Base-by-base conservation (phyloP, 1,284 basidiomycete genomes). In the Rhodotorula sp. region DNA sequence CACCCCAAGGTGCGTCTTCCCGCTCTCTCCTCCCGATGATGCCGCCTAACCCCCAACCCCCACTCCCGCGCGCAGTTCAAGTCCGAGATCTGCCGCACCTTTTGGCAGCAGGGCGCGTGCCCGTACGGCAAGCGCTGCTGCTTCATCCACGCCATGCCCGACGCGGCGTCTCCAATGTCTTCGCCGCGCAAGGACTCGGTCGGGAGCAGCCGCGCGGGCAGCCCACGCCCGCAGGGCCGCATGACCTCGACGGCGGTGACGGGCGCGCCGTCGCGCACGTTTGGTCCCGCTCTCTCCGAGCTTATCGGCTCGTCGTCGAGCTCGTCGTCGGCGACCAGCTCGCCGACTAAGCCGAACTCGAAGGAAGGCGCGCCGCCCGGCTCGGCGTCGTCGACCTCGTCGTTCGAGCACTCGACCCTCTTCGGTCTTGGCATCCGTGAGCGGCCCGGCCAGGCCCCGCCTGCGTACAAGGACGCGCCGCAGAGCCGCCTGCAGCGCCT, bases 81-180 rank as follows among this genome's bases (percentile, higher is more conserved):
- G 83, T 94, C 92, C 19, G 91, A 94, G 82, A 91, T 93, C 71
- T 94, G 92, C 81, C 88, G 91, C 82, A 91, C 92, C 5, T 94
- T 94, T 84, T 92, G 91, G 90, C 90, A 92, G 32, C 91, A 91
- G 63, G 92, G 92, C 36, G 90, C 90, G 27, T 94, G 92, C 80
- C 91, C 91, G 0, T 94, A 94, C 78, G 92, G 91, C 64, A 91
- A 92, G 82, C 85, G 92, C 54, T 82, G 78, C 61, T 93, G 91
- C 83, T 93, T 93, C 85, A 92, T 93, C 77, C 91, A 93, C 78
- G 92, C 91, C 7, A 60, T 54, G 15, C 66, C 55, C 25, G 66
- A 67, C 46, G 36, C 58, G 29, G 64, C 55, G 41, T 27, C 46
- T 17, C 57, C 57, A 25, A 15, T n/a, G 15, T 2, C 51, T 2